phyloP scores from a whole-genome alignment of 2,329 filamentous ascomycete genomes.

The Cadophora malorum region DNA sequence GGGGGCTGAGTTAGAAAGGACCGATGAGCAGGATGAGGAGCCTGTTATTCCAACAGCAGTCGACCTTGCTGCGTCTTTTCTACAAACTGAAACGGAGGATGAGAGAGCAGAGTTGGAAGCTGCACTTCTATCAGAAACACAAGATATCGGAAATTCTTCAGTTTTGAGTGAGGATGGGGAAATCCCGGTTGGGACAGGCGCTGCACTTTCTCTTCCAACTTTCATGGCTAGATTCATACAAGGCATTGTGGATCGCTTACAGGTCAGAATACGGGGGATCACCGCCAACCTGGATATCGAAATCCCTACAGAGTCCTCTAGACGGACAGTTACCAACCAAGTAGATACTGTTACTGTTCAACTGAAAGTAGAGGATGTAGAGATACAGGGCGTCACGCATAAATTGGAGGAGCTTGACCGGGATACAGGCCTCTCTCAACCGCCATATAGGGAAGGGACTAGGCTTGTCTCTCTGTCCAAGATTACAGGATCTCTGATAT shows the following conservation, averaged over 20 bases:
- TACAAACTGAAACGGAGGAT: slow-evolving; percentile 71
- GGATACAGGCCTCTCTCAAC: slow-evolving; percentile 20
- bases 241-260: slow-evolving; percentile 74
- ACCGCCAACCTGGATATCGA: slow-evolving; percentile 70
- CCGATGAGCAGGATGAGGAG: slow-evolving; percentile 37
- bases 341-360: slow-evolving; percentile 67
- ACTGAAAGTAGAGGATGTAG: slow-evolving; percentile 67
- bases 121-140: slow-evolving; percentile 67
- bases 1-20: slow-evolving; percentile 31
- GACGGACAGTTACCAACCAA: slow-evolving; percentile 47
- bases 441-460: slow-evolving; percentile 65
- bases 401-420: slow-evolving; percentile 40
- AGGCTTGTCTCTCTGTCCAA: slow-evolving; percentile 67
- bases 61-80: slow-evolving; percentile 78
- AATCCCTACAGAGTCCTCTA: slow-evolving; percentile 54
- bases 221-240: slow-evolving; percentile 77
- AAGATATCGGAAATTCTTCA: slow-evolving; percentile 67
- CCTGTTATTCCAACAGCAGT: slow-evolving; percentile 69
- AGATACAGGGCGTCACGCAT: slow-evolving; percentile 69
- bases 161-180: slow-evolving; percentile 67
- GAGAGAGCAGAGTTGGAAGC: slow-evolving; percentile 74
- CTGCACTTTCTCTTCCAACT: slow-evolving; percentile 69
- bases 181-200: slow-evolving; percentile 69
- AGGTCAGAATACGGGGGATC: slow-evolving; percentile 70
- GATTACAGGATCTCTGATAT: slow-evolving; percentile 69